Percentiles rank a stretch among this genome's conserved stretches.
Evolutionary conservation across 2,329 filamentous ascomycete genomes (phyloP).

Genomic region (Colletotrichum tabaci): DNA sequence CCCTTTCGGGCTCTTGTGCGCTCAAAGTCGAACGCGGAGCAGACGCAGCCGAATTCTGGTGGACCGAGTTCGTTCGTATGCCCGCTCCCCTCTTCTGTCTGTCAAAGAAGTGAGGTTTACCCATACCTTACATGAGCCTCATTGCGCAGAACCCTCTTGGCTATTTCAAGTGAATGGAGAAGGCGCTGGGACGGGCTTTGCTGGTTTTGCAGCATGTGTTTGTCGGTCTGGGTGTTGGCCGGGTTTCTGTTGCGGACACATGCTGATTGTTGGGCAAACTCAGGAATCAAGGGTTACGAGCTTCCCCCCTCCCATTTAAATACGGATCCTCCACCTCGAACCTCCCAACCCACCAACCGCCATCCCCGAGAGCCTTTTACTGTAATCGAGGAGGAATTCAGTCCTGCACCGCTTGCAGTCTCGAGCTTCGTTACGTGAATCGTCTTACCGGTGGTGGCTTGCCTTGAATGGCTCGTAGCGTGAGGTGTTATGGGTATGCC

Average conservation of each 20-base stretch:
- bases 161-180: constrained; percentile 5
- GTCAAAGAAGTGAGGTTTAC: constrained; percentile 22
- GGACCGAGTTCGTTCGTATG: constrained; percentile 42
- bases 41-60: constrained; percentile 39
- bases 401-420: constrained; percentile 7
- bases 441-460: constrained; percentile 20
- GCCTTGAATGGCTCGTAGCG: constrained; percentile 43
- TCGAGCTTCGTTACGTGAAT: constrained; percentile 29
- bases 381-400: background rate
- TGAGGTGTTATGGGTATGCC: constrained; percentile 61
- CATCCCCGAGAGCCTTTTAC: constrained; percentile 3
- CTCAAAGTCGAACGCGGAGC: constrained; percentile 35
- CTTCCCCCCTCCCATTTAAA: constrained; percentile 30
- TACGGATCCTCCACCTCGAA: constrained; percentile 28
- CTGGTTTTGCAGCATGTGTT: constrained; percentile 13
- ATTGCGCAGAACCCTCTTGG: constrained; percentile 19
- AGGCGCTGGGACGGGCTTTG: background rate
- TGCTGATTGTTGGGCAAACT: constrained; percentile 41
- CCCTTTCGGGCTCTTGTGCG: constrained; percentile 20
- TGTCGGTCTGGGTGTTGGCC: constrained; percentile 12
- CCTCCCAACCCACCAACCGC: constrained; percentile 19
- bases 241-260: constrained; percentile 27
- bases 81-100: constrained; percentile 40
- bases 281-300: constrained; percentile 41
- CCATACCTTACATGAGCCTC: constrained; percentile 19